Conservation (phyloP, 106 monocot genomes). For the Agapanthus africanus region DNA sequence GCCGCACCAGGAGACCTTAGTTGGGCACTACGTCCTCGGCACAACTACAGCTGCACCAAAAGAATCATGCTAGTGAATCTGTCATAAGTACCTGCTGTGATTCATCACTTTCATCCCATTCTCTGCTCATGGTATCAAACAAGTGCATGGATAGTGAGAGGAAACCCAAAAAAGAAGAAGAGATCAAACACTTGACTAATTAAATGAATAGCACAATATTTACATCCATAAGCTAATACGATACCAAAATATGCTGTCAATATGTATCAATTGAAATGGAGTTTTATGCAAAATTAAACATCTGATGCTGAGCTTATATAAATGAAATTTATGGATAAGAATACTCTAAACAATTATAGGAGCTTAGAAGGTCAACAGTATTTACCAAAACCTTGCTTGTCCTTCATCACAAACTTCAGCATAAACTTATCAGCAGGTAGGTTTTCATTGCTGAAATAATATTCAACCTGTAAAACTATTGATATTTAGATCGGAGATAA, state of each 20-base stretch:
- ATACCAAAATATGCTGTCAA: too few relatives aligned
- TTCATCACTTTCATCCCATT: conserved; percentile 29
- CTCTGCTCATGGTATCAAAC: not conserved
- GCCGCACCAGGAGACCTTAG: conserved; percentile 24
- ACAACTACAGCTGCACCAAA: conserved; percentile 26
- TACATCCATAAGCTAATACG: too few relatives aligned
- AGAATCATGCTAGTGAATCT: conserved; percentile 8
- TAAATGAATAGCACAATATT: too few relatives aligned
- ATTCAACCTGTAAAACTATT: conserved; percentile 64
- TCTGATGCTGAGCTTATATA: not conserved
- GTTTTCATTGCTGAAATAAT: conserved; percentile 92
- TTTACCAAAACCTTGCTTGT: conserved; percentile 76
- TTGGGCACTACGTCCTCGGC: conserved; percentile 17
- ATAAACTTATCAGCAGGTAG: conserved; percentile 74
- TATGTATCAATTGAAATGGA: not conserved
- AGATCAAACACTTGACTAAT: too few relatives aligned
- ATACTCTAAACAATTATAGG: too few relatives aligned
- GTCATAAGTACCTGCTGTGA: conserved; percentile 30
- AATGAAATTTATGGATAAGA: not conserved
- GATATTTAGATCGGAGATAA: not conserved
- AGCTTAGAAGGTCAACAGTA: not conserved
- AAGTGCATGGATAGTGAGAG: not conserved
- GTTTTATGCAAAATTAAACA: not conserved
- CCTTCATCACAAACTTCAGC: conserved; percentile 56
- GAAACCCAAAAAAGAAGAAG: too few relatives aligned